Evolutionary conservation across 108 stramenopile species (phyloP), one percentile per base, ranked within the genome.

Genomic region (Fistulifera pelliculosa): DNA sequence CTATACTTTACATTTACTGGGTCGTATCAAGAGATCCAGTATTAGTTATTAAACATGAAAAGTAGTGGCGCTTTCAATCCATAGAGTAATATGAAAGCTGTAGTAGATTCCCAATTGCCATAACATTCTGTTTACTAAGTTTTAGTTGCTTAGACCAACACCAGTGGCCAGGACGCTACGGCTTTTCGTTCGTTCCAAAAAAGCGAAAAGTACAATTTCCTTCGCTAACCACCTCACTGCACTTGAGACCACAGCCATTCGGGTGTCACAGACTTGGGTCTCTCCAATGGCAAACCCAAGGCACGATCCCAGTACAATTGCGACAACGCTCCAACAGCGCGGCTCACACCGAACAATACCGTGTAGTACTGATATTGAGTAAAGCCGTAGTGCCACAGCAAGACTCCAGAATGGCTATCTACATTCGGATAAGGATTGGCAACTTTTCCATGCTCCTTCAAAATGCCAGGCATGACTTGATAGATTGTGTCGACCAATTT

Each of bases 261-360:
- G 12, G 95, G 92, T 48, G 98, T 99, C 63, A 98, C 90, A 55
- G 83, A 86, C 93, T 99, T 99, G 56, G 98, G 98, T 50, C 98
- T 83, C 70, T 99, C 98, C 67, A 99, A 74, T 39, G 98, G 95
- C 56, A 99, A 72, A 54, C 96, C 98, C 61, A 99, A 75, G 11
- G 98, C 98, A 56, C 98, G 91, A 85, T 99, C 98, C 96, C 96
- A 97, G 69, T 98, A 97, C 66, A 98, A 74, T 71, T 99, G 98
- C 40, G 86, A 87, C 64, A 99, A 76, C 38, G 90, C 98, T 52
- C 98, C 98, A 35, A 98, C 90, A 22, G 93, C 96, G 31, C 98
- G 91, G 47, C 89, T 92, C 1, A 99, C 96, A 38, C 96, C 98
- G 64, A 99, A 99, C 74, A 99, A 82, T 7, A 99, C 98, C 16